Percentiles rank a stretch among this genome's conserved stretches.
These are phyloP conservation scores for Lineolata rhizophorae DNA, from an alignment of 495 filamentous ascomycete species.

Conservation along the genomic window DNA sequence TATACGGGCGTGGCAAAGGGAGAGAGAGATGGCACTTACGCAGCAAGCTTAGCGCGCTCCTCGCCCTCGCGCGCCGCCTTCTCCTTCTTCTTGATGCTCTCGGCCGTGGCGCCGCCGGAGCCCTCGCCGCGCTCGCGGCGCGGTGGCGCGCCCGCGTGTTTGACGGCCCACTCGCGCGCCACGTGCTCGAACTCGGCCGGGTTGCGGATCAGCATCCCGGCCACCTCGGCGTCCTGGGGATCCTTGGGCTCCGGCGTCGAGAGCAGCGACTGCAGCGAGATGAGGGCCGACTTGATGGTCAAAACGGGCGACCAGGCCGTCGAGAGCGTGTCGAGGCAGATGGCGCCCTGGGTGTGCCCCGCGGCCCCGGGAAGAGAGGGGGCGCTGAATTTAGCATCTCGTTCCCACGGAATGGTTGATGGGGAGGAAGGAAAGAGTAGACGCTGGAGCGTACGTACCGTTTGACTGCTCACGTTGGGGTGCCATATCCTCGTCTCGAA, in stretches of 20 bases:
- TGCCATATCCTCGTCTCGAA: constrained; percentile 97
- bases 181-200: constrained; percentile 61
- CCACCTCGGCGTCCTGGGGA: constrained; percentile 91
- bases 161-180: constrained; percentile 76
- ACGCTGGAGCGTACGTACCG: constrained; percentile 46
- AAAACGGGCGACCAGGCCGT: constrained; percentile 84
- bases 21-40: constrained; percentile 7
- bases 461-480: constrained; percentile 89
- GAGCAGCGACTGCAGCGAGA: constrained; percentile 83
- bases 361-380: neutral
- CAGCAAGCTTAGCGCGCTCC: constrained; percentile 22
- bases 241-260: constrained; percentile 89
- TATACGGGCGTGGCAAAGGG: neutral
- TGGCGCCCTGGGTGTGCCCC: constrained; percentile 47
- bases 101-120: constrained; percentile 25
- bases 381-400: neutral
- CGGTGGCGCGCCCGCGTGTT: constrained; percentile 66
- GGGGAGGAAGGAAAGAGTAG: too few species aligned
- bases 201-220: constrained; percentile 63
- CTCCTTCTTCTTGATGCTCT: constrained; percentile 17
- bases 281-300: constrained; percentile 84
- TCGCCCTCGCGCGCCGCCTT: constrained; percentile 27
- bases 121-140: constrained; percentile 25
- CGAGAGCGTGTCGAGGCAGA: constrained; percentile 87
- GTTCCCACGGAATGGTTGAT: too few species aligned